A percentile compares a stretch with the other conserved stretches of the same genome.
Evolutionary conservation across 2,329 filamentous ascomycete species (phyloP).

Genomic region (Pochonia chlamydosporia): DNA sequence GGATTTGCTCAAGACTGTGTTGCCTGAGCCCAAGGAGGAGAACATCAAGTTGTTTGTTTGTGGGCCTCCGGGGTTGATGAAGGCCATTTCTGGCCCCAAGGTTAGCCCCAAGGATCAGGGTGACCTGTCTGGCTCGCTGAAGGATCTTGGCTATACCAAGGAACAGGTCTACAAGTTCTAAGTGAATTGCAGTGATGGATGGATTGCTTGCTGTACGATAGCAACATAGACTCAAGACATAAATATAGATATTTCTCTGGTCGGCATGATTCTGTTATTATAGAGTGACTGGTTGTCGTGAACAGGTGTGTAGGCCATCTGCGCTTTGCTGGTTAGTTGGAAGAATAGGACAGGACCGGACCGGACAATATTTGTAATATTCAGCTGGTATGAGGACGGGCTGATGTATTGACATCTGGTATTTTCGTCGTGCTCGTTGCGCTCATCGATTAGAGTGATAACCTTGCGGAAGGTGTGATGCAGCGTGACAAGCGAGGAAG

Average conservation of each 20-base stretch:
- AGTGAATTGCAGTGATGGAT: neutral
- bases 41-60: constrained; percentile 98
- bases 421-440: too few species aligned
- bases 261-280: neutral
- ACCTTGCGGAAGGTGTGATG: too few species aligned
- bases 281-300: neutral
- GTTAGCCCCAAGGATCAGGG: constrained; percentile 91
- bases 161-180: constrained; percentile 96
- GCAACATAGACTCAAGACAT: neutral
- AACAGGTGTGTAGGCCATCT: too few species aligned
- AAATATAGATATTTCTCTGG: neutral
- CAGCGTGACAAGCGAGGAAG: too few species aligned
- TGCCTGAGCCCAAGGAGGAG: constrained; percentile 84
- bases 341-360: too few species aligned
- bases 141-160: constrained; percentile 64
- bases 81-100: constrained; percentile 85
- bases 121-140: constrained; percentile 74
- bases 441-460: too few species aligned
- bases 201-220: constrained; percentile 1
- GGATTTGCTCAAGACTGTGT: constrained; percentile 88
- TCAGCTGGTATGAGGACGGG: too few species aligned
- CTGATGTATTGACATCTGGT: too few species aligned
- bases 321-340: too few species aligned
- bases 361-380: too few species aligned
- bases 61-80: constrained; percentile 88